These are phyloP conservation scores for Mortierella sp. DNA, from an alignment of 371 early-diverging fungal genomes.

Conservation along the genomic window DNA sequence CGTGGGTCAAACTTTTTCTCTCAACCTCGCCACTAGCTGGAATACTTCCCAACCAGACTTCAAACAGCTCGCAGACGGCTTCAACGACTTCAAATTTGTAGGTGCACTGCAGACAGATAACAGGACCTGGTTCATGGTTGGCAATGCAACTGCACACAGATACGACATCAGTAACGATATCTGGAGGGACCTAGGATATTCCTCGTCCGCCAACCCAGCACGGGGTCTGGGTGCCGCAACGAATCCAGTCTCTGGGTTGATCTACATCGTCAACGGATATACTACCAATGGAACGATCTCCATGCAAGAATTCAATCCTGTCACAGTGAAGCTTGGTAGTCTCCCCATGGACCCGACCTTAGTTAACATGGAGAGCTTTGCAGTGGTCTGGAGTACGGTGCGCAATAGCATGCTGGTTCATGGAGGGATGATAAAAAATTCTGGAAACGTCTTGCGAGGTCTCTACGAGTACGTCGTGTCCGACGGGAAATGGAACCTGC, in stretches of 20 bases:
- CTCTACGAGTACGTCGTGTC: constrained; percentile 15
- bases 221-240: not conserved
- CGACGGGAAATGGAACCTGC: not conserved
- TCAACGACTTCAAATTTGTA: constrained; percentile 3
- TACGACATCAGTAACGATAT: constrained; percentile 9
- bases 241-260: constrained; percentile 15
- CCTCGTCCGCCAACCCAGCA: not conserved
- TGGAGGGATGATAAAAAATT: constrained; percentile 9
- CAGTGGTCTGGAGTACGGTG: not conserved
- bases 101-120: constrained; percentile 7
- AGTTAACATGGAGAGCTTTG: too few species aligned
- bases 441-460: not conserved
- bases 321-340: not conserved
- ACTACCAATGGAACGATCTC: not conserved
- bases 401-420: constrained; percentile 10
- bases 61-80: constrained; percentile 1
- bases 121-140: constrained; percentile 26
- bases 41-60: constrained; percentile 5
- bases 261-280: constrained; percentile 22
- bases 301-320: constrained; percentile 12
- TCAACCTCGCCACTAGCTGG: constrained; percentile 30
- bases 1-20: constrained; percentile 19
- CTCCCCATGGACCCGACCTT: not conserved
- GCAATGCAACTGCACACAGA: constrained; percentile 46
- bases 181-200: not conserved